Evolutionary conservation across 768 basidiomycete genomes (phyloP).

Genomic region (Filobasidium floriforme): DNA sequence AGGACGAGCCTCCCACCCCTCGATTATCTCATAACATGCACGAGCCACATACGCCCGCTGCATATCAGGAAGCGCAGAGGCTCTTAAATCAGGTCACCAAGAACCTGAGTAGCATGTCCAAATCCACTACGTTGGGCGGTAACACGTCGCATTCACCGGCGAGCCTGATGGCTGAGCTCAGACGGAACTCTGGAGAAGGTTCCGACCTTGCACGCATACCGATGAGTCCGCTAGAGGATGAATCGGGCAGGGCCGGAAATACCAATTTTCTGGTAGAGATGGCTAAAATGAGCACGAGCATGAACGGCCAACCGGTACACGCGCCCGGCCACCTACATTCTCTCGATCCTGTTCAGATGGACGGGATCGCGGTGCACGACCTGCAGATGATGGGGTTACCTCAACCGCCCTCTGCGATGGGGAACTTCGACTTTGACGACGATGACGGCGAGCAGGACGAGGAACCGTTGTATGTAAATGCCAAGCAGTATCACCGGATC

Average conservation of each 20-base stretch:
- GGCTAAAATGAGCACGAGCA: conserved; percentile 3
- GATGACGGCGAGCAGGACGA: conserved; percentile 48
- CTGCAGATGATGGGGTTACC: background rate
- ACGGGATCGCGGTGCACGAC: conserved; percentile 4
- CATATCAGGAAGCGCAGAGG: conserved; percentile 1
- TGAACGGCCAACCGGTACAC: conserved; percentile 6
- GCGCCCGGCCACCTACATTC: background rate
- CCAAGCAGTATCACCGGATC: conserved; percentile 98
- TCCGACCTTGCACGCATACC: background rate
- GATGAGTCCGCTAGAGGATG: background rate
- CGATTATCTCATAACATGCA: background rate
- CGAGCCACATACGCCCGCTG: background rate
- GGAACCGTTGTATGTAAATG: conserved; percentile 97
- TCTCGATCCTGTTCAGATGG: background rate
- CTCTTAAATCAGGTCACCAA: conserved; percentile 3
- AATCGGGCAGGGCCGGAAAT: conserved; percentile 1
- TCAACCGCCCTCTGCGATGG: background rate
- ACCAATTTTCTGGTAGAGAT: conserved; percentile 4
- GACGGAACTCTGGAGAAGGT: background rate
- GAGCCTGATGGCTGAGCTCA: background rate
- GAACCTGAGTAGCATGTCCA: background rate
- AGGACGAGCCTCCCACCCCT: conserved; percentile 4
- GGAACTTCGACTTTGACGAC: background rate
- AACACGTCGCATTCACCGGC: background rate
- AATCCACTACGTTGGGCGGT: background rate